Conservation (phyloP, 345 rosid genomes). For the Carallia brachiata region DNA sequence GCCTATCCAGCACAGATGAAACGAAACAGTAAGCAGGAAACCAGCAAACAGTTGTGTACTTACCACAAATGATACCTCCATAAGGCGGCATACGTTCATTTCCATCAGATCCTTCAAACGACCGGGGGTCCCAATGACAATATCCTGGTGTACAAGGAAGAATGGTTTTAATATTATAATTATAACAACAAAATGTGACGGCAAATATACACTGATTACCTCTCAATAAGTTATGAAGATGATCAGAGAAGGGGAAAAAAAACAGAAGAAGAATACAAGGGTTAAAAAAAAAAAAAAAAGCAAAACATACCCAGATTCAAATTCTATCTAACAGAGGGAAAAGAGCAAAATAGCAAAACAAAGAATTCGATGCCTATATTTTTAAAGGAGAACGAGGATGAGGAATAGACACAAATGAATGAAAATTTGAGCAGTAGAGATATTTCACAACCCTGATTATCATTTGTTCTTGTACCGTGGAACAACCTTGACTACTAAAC, state of each 20-base stretch:
- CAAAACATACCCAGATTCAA: too few relatives aligned
- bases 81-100: conserved; percentile 62
- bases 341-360: neutral
- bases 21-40: conserved; percentile 4
- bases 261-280: too few relatives aligned
- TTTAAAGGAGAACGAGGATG: too few relatives aligned
- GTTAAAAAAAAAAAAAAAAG: too few relatives aligned
- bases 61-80: conserved; percentile 87
- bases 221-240: too few relatives aligned
- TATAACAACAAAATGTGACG: neutral
- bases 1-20: conserved; percentile 1
- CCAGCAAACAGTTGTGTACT: conserved; percentile 23
- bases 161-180: too few relatives aligned
- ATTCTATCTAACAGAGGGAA: too few relatives aligned
- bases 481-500: neutral
- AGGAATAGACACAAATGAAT: too few relatives aligned
- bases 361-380: neutral
- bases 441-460: neutral
- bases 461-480: neutral
- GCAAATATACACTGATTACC: too few relatives aligned
- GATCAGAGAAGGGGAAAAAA: too few relatives aligned
- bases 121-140: conserved; percentile 96
- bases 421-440: too few relatives aligned
- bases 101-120: conserved; percentile 91
- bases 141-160: conserved; percentile 43